Conservation (phyloP, 2,329 filamentous ascomycete species). For the Sclerotiophoma versabilis region DNA sequence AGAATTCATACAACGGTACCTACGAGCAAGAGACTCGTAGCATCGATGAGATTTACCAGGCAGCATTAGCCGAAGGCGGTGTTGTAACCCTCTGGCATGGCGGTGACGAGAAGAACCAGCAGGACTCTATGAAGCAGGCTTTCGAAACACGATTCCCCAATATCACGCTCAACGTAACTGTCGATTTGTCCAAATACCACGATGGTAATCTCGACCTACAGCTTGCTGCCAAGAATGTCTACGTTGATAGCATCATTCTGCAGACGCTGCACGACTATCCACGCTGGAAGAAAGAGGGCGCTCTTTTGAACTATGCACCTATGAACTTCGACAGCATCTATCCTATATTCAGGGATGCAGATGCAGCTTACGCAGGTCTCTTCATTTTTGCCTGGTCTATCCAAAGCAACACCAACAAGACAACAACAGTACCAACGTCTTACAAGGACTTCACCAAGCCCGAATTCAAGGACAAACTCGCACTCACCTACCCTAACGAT, state of each 20-base stretch:
- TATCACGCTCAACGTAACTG: slow-evolving; percentile 61
- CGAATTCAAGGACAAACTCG: slow-evolving; percentile 62
- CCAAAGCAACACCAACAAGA: slow-evolving; percentile 49
- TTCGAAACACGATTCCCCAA: slow-evolving; percentile 59
- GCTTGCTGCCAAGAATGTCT: slow-evolving; percentile 44
- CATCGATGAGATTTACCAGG: slow-evolving; percentile 59
- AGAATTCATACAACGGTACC: not conserved
- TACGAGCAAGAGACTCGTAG: slow-evolving; percentile 52
- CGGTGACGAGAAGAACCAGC: slow-evolving; percentile 56
- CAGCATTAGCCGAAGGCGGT: slow-evolving; percentile 58
- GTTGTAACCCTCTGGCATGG: slow-evolving; percentile 58
- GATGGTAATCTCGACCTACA: slow-evolving; percentile 57
- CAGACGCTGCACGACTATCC: slow-evolving; percentile 62
- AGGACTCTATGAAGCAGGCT: slow-evolving; percentile 50
- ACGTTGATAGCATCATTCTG: slow-evolving; percentile 56
- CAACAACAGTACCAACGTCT: slow-evolving; percentile 42
- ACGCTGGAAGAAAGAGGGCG: slow-evolving; percentile 58
- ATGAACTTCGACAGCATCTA: slow-evolving; percentile 55
- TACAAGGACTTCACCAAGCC: slow-evolving; percentile 58
- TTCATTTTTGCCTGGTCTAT: slow-evolving; percentile 48
- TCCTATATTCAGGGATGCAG: slow-evolving; percentile 52
- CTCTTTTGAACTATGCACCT: slow-evolving; percentile 60
- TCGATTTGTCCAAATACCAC: slow-evolving; percentile 65
- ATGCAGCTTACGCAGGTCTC: slow-evolving; percentile 55
- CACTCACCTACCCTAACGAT: slow-evolving; percentile 65